Evolutionary conservation across 2,329 filamentous ascomycete genomes (phyloP), one percentile per base, ranked within the genome.

Genomic region (Fusarium tuaranense): DNA sequence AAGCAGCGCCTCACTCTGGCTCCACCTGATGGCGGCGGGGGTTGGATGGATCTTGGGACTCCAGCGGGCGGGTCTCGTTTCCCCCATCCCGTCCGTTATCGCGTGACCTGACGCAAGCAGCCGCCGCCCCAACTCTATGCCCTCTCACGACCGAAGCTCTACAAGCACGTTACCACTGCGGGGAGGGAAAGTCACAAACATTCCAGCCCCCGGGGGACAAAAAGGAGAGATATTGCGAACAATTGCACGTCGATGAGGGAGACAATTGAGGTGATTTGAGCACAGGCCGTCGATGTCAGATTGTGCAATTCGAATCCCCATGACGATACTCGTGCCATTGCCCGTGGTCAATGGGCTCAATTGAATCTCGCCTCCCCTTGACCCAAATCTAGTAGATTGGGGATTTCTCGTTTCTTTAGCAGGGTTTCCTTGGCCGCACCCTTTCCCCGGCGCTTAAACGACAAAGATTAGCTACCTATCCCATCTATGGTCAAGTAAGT

Each of bases 21-120:
- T 58, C 27, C 51, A 57, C 27, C 27, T n/a, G n/a, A n/a, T n/a
- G n/a, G n/a, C 30, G 13, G 39, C 27, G 16, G 32, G 34, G 32
- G 46, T 58, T 22, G 55, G 57, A 68, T 22, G 55, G 57, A 68
- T 60, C 59, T 57, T 34, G 12, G 30, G 32, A 39, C 58, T 36
- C 59, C 51, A 67, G 57, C 64, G 58, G 69, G 67, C 61, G 69
- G 76, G 67, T 61, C 76, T 73, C 62, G 41, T 36, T 25, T 25
- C 25, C 60, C 76, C 73, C 77, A 80, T 77, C 72, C 74, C 73
- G 68, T 71, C 72, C 69, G 69, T 76, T 67, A 81, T 81, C 79
- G 79, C 78, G 79, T 80, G 79, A 81, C 79, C 79, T 78, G 77
- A 77, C 78, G 79, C 79, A 81, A 80, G 69, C 76, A 78, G 77